Conservation (phyloP, 148 eudicot genomes). For the Pharnaceum exiguum region DNA sequence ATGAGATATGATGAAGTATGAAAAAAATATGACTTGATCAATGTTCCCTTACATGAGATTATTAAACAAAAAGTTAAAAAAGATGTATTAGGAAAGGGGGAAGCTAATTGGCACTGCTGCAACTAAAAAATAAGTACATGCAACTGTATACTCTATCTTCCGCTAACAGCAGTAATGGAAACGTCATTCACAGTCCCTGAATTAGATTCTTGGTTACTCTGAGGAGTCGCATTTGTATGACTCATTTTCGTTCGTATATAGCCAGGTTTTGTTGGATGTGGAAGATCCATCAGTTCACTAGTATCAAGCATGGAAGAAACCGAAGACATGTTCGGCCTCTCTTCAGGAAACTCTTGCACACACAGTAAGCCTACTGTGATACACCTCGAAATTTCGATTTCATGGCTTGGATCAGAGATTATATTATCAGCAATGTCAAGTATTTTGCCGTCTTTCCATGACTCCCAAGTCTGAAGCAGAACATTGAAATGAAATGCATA, state of each 20-base stretch:
- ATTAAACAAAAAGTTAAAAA: too few species aligned
- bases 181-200: neutral
- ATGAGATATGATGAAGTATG: too few species aligned
- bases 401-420: neutral
- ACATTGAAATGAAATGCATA: too few species aligned
- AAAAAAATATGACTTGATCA: too few species aligned
- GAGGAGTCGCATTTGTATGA: neutral
- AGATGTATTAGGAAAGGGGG: too few species aligned
- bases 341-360: constrained; percentile 1
- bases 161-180: neutral
- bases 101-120: too few species aligned
- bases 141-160: too few species aligned
- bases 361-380: neutral
- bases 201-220: neutral
- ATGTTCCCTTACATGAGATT: too few species aligned
- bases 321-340: neutral
- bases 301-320: neutral
- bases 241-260: neutral
- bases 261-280: neutral
- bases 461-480: neutral
- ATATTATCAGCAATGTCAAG: neutral
- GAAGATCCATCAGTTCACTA: neutral
- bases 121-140: too few species aligned
- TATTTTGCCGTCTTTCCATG: neutral
- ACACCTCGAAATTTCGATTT: neutral